Evolutionary conservation across 2,329 filamentous ascomycete species (phyloP).

Genomic region (Bipolaris sorokiniana): DNA sequence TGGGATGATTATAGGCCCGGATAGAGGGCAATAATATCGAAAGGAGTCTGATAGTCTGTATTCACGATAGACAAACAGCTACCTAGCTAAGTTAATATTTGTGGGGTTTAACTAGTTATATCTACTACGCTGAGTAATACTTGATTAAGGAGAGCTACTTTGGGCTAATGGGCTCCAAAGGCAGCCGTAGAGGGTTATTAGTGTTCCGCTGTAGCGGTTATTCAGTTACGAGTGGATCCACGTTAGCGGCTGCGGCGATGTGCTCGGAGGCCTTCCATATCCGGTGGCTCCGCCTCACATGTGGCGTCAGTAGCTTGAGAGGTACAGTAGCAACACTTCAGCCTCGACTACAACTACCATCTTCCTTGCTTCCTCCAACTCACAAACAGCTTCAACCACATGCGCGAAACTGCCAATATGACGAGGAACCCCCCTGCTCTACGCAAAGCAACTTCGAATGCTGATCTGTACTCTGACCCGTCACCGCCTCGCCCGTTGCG

Average conservation of each 20-base stretch:
- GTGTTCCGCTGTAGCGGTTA: too few relatives aligned
- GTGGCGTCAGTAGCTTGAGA: constrained; percentile 15
- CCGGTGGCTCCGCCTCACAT: constrained; percentile 17
- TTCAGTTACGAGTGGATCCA: too few relatives aligned
- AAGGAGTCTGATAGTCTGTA: too few relatives aligned
- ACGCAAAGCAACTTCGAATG: constrained; percentile 45
- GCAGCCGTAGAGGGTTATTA: too few relatives aligned
- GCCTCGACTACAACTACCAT: constrained; percentile 3
- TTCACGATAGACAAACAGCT: too few relatives aligned
- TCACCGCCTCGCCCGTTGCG: constrained; percentile 38
- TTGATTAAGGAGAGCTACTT: too few relatives aligned
- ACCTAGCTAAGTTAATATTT: too few relatives aligned
- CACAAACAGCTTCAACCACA: neutral
- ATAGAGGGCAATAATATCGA: too few relatives aligned
- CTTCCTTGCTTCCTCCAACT: neutral
- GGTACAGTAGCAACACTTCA: constrained; percentile 9
- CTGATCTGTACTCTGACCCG: constrained; percentile 47
- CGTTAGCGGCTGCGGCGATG: constrained; percentile 11
- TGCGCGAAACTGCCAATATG: constrained; percentile 28
- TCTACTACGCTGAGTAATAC: too few relatives aligned
- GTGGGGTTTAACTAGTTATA: too few relatives aligned
- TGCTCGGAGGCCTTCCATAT: constrained; percentile 15
- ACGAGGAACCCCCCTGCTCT: constrained; percentile 48
- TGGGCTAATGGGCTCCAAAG: too few relatives aligned
- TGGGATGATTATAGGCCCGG: too few relatives aligned